Evolutionary conservation across 345 rosid genomes (phyloP).

Genomic region (Brassica napus): DNA sequence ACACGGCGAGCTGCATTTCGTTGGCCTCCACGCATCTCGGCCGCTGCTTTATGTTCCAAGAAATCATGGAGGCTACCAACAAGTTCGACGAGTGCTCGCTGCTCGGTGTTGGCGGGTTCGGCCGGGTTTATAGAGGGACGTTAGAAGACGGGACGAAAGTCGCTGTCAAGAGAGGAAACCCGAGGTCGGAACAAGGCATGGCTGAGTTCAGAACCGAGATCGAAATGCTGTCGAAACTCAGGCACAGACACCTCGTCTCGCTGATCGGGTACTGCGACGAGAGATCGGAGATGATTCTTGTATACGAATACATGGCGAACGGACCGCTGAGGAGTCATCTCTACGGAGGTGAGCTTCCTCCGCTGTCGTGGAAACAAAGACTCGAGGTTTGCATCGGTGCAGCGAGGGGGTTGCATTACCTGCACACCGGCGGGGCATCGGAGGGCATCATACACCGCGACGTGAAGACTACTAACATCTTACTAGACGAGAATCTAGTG

Average conservation of each 20-base stretch:
- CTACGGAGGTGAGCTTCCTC: conserved; percentile 83
- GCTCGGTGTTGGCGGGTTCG: conserved; percentile 98
- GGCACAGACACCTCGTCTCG: conserved; percentile 96
- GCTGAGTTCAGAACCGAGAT: conserved; percentile 98
- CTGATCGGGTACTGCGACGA: conserved; percentile 98
- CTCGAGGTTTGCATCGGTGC: conserved; percentile 98
- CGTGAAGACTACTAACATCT: conserved; percentile 96
- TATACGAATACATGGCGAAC: conserved; percentile 98
- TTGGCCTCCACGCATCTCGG: conserved; percentile 78
- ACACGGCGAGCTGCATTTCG: conserved; percentile 84
- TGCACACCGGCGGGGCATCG: conserved; percentile 95
- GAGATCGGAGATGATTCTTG: conserved; percentile 92
- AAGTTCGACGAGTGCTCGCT: conserved; percentile 84
- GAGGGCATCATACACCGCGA: conserved; percentile 97
- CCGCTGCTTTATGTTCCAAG: conserved; percentile 79
- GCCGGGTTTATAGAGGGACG: conserved; percentile 89
- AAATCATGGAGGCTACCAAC: conserved; percentile 89
- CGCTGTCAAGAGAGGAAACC: conserved; percentile 98
- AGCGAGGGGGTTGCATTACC: conserved; percentile 95
- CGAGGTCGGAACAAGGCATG: conserved; percentile 98
- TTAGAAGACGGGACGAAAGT: conserved; percentile 86
- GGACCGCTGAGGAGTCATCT: conserved; percentile 97
- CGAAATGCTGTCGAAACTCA: conserved; percentile 95
- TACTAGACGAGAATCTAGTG: conserved; percentile 84
- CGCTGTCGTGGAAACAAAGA: conserved; percentile 92